Evolutionary conservation across 169 alveolate genomes (phyloP), one percentile per base, ranked within the genome.

Genomic region (Cyclospora cayetanensis): DNA sequence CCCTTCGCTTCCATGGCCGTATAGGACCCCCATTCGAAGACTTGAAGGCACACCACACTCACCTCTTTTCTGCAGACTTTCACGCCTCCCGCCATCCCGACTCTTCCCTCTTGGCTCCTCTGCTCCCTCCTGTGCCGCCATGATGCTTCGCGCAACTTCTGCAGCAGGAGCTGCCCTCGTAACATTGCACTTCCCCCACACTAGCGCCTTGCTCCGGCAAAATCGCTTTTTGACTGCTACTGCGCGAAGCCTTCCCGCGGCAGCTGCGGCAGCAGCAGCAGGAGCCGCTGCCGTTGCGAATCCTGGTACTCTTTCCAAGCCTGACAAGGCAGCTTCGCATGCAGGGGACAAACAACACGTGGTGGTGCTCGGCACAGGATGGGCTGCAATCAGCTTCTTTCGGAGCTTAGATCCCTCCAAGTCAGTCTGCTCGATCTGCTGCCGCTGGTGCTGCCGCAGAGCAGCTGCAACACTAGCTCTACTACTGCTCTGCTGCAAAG

Each of bases 291-390:
- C 84, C 3, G 84, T 37, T 37, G 3, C 84, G 4, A 18, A 12
- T 9, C 74, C 31, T 12, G 35, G 31, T 12, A 5, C 31, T 9
- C 27, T 27, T 60, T 60, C 74, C 27, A n/a, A 70, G 82, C 50
- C n/a, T n/a, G n/a, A 31, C 29, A 46, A 70, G 31, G 27, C 82
- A 70, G 46, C 82, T 2, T 15, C 82, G 7, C 15, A 53, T n/a
- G 11, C 68, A 7, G 37, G 46, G 27, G 35, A 42, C 50, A 83
- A 35, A 52, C 88, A 92, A 50, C 90, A 42, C 34, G 91, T 92
- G 29, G 95, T 92, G 2, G 74, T 92, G 34, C 55, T 92, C 39
- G 95, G 95, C 60, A 87, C 95, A 25, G 95, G 95, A 1, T 92
- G 95, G 95, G 93, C 93, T 7, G 79, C 95, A 22, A 66, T 87